Base-by-base conservation (phyloP, 2,329 filamentous ascomycete species). In the Pestalotiopsis sp. region DNA sequence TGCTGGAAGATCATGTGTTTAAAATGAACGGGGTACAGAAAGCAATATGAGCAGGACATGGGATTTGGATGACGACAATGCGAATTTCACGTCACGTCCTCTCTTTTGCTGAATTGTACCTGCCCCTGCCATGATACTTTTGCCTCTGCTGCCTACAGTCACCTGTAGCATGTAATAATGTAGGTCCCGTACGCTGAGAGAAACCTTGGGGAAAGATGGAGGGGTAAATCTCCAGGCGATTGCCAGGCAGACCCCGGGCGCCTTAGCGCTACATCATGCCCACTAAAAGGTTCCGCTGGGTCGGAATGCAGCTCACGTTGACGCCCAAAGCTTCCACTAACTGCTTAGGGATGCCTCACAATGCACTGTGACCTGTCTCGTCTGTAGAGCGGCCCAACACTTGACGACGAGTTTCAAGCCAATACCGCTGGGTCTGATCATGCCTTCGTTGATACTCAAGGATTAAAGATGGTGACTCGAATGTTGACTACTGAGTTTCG, bases 231-330 rank as follows among this genome's bases (percentile, higher is more conserved):
- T 52, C 20, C 44, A 9, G 17, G 44, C 7, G 4, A 20, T 24
- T 13, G 22, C 40, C 24, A 20, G 48, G 44, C 44, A 55, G 17
- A 20, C 24, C 20, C 30, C 44, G 20, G 52, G 62, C 11, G 44
- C 5, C 14, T 20, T 22, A 56, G 62, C 62, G 58, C 58, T 61
- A 61, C 44, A 24, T 44, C 11, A 20, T 10, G 48, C 48, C 52
- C 17, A n/a, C 20, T 52, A 52, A 55, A 35, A 10, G 62, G 22
- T 24, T 38, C 40, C 40, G 30, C 62, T 65, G 62, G 40, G 62
- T 65, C 44, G 62, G 56, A 65, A 65, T 57, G 48, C 62, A 65
- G 62, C 48, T 39, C 62, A 48, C 48, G 62, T 65, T 65, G 62
- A 38, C 62, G 62, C 62, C 62, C 48, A 65, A 35, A 65, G 35